A percentile compares a stretch with the other conserved stretches of the same genome.
phyloP scores from a whole-genome alignment of 257 asterid genomes.

The Echites panduratus region DNA sequence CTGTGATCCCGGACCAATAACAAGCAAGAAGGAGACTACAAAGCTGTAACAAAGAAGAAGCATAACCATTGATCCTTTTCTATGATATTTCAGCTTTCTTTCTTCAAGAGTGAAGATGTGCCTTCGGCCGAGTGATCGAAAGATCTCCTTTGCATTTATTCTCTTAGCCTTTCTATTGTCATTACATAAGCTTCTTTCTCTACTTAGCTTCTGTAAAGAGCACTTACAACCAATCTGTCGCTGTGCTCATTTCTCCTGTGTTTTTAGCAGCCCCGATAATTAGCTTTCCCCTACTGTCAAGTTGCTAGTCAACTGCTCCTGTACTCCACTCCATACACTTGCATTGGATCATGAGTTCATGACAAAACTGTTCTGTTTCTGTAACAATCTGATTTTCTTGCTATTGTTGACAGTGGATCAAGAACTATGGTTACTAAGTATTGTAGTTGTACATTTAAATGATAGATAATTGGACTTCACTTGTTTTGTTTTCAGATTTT shows the following conservation, averaged over 20 bases:
- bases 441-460: not conserved
- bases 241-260: not conserved
- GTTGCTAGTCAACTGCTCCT: not conserved
- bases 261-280: not conserved
- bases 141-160: too few relatives aligned
- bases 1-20: too few relatives aligned
- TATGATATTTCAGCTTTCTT: too few relatives aligned
- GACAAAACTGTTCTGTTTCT: too few relatives aligned
- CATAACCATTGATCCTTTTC: too few relatives aligned
- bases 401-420: not conserved
- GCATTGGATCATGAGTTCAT: not conserved
- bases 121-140: too few relatives aligned
- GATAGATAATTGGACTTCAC: not conserved
- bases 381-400: not conserved
- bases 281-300: not conserved
- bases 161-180: too few relatives aligned
- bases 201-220: not conserved
- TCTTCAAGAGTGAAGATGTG: too few relatives aligned
- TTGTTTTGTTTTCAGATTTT: constrained; percentile 1
- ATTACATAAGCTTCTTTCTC: too few relatives aligned
- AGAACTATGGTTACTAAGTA: not conserved
- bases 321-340: not conserved
- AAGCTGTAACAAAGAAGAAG: too few relatives aligned
- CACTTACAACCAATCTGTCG: not conserved
- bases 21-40: too few relatives aligned